Conservation (phyloP, 83 land plant species). For the Thuja plicata region DNA sequence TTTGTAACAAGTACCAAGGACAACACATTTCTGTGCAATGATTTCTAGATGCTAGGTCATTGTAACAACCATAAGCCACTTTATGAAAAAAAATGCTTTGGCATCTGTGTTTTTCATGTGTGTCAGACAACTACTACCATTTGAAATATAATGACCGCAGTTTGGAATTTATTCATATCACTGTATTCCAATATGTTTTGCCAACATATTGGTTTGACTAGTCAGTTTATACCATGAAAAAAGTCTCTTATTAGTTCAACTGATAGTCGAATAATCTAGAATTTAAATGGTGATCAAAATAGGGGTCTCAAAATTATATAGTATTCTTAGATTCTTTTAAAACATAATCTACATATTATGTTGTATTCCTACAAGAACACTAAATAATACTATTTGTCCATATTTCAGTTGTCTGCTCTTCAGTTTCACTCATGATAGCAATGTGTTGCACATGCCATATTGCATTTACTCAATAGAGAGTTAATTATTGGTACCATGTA, state of each 20-base stretch:
- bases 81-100: background rate
- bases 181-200: background rate
- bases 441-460: background rate
- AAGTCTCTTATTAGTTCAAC: background rate
- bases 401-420: background rate
- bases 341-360: background rate
- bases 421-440: background rate
- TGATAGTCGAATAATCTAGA: background rate
- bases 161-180: background rate
- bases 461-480: background rate
- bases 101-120: background rate
- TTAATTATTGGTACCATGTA: background rate
- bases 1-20: background rate
- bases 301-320: background rate
- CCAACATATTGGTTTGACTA: background rate
- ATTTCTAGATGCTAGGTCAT: background rate
- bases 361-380: background rate
- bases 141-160: background rate
- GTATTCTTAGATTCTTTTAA: background rate
- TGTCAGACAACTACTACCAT: background rate
- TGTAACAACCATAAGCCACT: background rate
- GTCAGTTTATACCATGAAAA: background rate
- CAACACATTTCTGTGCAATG: background rate
- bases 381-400: background rate
- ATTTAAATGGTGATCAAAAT: background rate